phyloP scores from a whole-genome alignment of 805 yeast species.

The Ogataea methanolica region DNA sequence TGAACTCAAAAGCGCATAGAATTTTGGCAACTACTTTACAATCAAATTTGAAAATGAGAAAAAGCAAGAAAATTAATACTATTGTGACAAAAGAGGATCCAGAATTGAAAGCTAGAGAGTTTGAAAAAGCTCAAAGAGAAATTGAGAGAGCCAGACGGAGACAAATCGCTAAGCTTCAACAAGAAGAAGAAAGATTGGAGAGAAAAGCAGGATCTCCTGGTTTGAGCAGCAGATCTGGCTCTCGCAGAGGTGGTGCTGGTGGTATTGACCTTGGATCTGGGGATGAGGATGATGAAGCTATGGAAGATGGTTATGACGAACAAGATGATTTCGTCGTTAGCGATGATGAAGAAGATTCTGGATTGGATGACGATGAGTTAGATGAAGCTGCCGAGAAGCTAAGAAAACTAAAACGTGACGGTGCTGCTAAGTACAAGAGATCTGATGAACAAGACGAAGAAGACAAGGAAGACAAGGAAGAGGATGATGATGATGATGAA shows the following conservation, averaged over 20 bases:
- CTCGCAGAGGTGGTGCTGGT: constrained; percentile 29
- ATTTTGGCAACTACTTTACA: constrained; percentile 70
- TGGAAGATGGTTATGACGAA: constrained; percentile 27
- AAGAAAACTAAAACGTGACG: constrained; percentile 49
- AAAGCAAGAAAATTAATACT: constrained; percentile 44
- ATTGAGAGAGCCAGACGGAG: constrained; percentile 62
- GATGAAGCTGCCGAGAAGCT: constrained; percentile 57
- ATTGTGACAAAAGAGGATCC: constrained; percentile 61
- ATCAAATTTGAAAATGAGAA: constrained; percentile 39
- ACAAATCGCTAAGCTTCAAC: constrained; percentile 45
- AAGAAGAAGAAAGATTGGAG: constrained; percentile 56
- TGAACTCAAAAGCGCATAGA: constrained; percentile 78
- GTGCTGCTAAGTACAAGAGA: constrained; percentile 44
- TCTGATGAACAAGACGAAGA: constrained; percentile 43
- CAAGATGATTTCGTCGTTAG: constrained; percentile 34
- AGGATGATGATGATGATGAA: constrained; percentile 45
- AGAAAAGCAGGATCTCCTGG: constrained; percentile 25
- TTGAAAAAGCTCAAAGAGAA: constrained; percentile 64
- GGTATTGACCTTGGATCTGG: constrained; percentile 41
- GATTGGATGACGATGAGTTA: constrained; percentile 33
- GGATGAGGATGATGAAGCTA: constrained; percentile 29
- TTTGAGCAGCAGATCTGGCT: constrained; percentile 3
- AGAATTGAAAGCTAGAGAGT: constrained; percentile 56
- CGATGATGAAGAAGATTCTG: constrained; percentile 31
- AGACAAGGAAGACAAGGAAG: constrained; percentile 32